Evolutionary conservation across 176 grass and related monocot species (phyloP), one percentile per base, ranked within the genome.

Genomic region (Eragrostis curvula): DNA sequence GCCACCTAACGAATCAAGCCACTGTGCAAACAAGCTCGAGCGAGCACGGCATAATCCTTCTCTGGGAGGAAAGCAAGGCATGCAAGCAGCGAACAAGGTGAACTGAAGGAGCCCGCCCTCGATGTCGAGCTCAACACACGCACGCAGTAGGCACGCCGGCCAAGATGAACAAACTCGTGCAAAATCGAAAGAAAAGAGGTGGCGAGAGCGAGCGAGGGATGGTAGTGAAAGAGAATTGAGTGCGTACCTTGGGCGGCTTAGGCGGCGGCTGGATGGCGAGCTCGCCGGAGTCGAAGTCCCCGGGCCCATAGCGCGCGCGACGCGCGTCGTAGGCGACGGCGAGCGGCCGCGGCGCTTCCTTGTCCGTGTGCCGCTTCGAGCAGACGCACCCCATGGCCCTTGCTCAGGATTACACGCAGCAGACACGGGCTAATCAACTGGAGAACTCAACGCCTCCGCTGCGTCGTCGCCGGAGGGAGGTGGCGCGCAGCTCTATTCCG

Each of bases 311-410:
- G 1, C 88, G 43, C 5, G 42, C 44, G 17, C 79, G 79, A 0
- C 84, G 88, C 23, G 84, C 73, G 49, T 62, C 74, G 88, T 83
- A 83, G 59, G 80, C 79, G 3, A n/a, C 50, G 28, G 67, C 72
- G 43, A 90, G 67, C 28, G 67, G 12, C 18, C 51, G 29, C 51
- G 25, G 63, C 63, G 27, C 7, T 20, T 69, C 30, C 57, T 85
- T 74, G 11, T 66, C 74, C 14, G 27, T 7, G 14, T 77, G 30
- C 15, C 65, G 12, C 76, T 40, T 86, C 0, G 90, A 92, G 74
- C 84, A 91, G 25, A 90, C 63, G 87, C 92, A 92, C 13, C 95
- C 95, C 95, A 98, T 97, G 65, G 55, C 65, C 18, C 32, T 36
- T 36, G 32, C 32, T 36, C 32, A 36, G 32, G 2, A 36, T 2